Percentiles rank a stretch among this genome's conserved stretches.
These are phyloP conservation scores for Fusarium oxysporum DNA, from an alignment of 2,329 filamentous ascomycete species.

Conservation along the genomic window DNA sequence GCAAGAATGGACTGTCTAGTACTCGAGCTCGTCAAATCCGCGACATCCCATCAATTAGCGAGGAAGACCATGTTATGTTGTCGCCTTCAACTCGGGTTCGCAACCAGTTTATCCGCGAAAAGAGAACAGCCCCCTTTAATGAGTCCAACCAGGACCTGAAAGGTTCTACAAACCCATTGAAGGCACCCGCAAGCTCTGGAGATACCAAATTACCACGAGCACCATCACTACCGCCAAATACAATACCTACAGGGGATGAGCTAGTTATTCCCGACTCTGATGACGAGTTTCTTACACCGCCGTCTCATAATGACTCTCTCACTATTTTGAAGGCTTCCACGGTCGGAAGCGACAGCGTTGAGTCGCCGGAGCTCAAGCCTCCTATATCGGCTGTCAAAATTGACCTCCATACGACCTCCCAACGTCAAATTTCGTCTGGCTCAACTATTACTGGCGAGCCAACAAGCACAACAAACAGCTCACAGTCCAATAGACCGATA, in stretches of 20 bases:
- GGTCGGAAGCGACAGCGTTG: neutral
- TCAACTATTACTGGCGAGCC: constrained; percentile 5
- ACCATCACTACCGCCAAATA: neutral
- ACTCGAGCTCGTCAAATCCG: constrained; percentile 32
- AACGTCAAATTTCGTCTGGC: constrained; percentile 22
- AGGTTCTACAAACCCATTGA: constrained; percentile 11
- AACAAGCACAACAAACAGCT: neutral
- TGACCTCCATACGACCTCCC: constrained; percentile 16
- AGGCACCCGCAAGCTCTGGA: constrained; percentile 16
- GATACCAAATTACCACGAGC: neutral
- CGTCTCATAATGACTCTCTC: constrained; percentile 41
- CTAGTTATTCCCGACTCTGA: constrained; percentile 67
- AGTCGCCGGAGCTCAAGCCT: neutral
- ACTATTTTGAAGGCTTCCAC: constrained; percentile 13
- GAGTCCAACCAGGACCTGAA: constrained; percentile 9
- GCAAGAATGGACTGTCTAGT: constrained; percentile 35
- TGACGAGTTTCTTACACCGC: constrained; percentile 61
- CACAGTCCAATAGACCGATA: constrained; percentile 18
- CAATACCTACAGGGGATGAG: constrained; percentile 38
- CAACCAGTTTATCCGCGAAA: constrained; percentile 22
- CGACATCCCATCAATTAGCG: constrained; percentile 30
- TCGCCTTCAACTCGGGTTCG: constrained; percentile 45
- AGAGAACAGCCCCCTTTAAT: constrained; percentile 1
- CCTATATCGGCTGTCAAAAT: neutral
- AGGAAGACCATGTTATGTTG: constrained; percentile 37